Evolutionary conservation across 148 eudicot genomes (phyloP).

Genomic region (Drosera capensis): DNA sequence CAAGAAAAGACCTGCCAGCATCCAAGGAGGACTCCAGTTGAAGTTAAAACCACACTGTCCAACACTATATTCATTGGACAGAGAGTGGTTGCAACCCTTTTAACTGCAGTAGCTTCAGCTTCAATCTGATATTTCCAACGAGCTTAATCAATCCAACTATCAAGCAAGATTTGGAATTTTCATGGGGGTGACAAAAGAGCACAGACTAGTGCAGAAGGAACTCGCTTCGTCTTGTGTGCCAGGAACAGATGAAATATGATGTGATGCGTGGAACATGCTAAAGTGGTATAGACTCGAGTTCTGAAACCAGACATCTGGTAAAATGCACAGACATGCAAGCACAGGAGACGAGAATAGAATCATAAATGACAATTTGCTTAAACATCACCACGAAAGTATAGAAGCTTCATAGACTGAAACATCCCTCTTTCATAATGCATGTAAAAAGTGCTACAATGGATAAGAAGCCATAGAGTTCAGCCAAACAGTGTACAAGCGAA

Average conservation of each 20-base stretch:
- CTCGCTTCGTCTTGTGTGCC: conserved; percentile 68
- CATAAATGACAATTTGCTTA: too few relatives aligned
- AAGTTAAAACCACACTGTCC: conserved; percentile 85
- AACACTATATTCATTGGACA: conserved; percentile 70
- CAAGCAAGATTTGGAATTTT: not conserved
- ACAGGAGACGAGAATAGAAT: not conserved
- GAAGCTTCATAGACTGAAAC: too few relatives aligned
- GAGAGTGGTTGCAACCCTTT: conserved; percentile 36
- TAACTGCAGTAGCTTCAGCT: conserved; percentile 70
- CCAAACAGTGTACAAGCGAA: too few relatives aligned
- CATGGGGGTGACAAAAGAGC: not conserved
- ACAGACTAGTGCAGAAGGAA: not conserved
- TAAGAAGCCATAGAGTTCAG: too few relatives aligned
- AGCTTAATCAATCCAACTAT: not conserved
- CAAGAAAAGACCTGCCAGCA: conserved; percentile 83
- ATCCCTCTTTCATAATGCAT: too few relatives aligned
- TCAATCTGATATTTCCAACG: conserved; percentile 42
- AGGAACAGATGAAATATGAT: conserved; percentile 70
- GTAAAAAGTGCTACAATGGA: too few relatives aligned
- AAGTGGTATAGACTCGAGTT: conserved; percentile 83
- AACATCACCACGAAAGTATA: too few relatives aligned
- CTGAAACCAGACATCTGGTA: conserved; percentile 92
- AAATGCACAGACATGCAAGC: conserved; percentile 11
- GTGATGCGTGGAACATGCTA: conserved; percentile 96
- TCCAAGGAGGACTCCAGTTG: conserved; percentile 93